These are phyloP conservation scores for Microbotryum silenes-acaulis DNA, from an alignment of 1,284 basidiomycete genomes.

Conservation along the genomic window DNA sequence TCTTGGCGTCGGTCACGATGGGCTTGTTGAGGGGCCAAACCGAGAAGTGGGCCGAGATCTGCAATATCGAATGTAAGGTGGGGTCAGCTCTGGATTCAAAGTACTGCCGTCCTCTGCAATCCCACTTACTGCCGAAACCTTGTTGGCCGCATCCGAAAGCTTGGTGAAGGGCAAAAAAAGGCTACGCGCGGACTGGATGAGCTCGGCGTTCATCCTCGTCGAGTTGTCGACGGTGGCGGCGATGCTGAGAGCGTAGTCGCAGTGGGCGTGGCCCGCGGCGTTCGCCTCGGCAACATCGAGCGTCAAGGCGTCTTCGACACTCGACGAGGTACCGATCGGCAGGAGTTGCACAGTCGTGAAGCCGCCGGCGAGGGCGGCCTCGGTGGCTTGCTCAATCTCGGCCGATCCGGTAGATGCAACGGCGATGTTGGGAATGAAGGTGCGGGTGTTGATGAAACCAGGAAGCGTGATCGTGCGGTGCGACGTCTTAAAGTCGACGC, in stretches of 20 bases:
- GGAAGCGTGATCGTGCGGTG: conserved; percentile 86
- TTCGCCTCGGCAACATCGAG: conserved; percentile 63
- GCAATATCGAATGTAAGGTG: background rate
- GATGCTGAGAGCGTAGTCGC: conserved; percentile 77
- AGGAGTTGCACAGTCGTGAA: conserved; percentile 76
- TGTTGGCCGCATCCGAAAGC: conserved; percentile 49
- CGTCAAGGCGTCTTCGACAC: conserved; percentile 58
- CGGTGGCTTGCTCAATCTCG: conserved; percentile 62
- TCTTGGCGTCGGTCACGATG: conserved; percentile 87
- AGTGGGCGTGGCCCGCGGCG: conserved; percentile 58
- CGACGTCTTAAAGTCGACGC: conserved; percentile 90
- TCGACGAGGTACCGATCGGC: conserved; percentile 55
- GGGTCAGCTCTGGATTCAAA: background rate
- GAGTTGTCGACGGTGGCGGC: conserved; percentile 65
- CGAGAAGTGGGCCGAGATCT: conserved; percentile 41
- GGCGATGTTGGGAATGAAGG: conserved; percentile 73
- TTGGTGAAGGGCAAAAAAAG: conserved; percentile 74
- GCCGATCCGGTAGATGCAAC: conserved; percentile 46
- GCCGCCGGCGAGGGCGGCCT: conserved; percentile 75
- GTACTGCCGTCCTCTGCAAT: background rate
- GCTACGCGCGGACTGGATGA: conserved; percentile 66
- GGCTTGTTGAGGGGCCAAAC: conserved; percentile 87
- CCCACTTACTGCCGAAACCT: conserved; percentile 48
- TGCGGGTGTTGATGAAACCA: conserved; percentile 79
- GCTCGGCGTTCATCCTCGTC: conserved; percentile 57